phyloP scores from a whole-genome alignment of 1,139 yeast species.

The Magnusiomyces paraingens region DNA sequence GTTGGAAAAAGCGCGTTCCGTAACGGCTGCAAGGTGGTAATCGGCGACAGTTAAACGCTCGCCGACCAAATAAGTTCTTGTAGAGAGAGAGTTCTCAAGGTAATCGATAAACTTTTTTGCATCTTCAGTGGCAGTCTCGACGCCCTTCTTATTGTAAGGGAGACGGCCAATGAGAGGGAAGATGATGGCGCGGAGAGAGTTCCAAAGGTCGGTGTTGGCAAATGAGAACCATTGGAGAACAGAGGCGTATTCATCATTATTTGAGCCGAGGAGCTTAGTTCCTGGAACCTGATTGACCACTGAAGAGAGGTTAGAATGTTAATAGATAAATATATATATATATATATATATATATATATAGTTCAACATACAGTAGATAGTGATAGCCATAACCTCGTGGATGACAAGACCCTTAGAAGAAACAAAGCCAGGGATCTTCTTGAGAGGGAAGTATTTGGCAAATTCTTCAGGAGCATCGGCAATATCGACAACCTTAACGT shows the following conservation, averaged over 20 bases:
- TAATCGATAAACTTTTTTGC: slow-evolving; percentile 32
- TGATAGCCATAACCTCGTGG: slow-evolving; percentile 72
- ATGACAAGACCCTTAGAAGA: slow-evolving; percentile 77
- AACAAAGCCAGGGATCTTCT: slow-evolving; percentile 68
- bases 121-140: slow-evolving; percentile 49
- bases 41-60: slow-evolving; percentile 88
- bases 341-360: background rate
- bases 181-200: slow-evolving; percentile 37
- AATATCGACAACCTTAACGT: slow-evolving; percentile 42
- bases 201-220: slow-evolving; percentile 62
- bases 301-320: background rate
- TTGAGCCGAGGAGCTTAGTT: slow-evolving; percentile 53
- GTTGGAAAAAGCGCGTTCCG: slow-evolving; percentile 58
- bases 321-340: background rate
- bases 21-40: slow-evolving; percentile 53
- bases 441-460: slow-evolving; percentile 61
- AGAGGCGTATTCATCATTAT: slow-evolving; percentile 59
- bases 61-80: slow-evolving; percentile 84
- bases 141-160: slow-evolving; percentile 76
- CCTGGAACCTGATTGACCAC: slow-evolving; percentile 23
- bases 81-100: slow-evolving; percentile 40
- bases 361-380: slow-evolving; percentile 31
- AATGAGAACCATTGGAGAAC: slow-evolving; percentile 77
- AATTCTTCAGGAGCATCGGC: slow-evolving; percentile 39
- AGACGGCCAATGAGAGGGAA: slow-evolving; percentile 43